Evolutionary conservation across 1,284 basidiomycete species (phyloP), one percentile per base, ranked within the genome.

Genomic region (Ustilago nuda): DNA sequence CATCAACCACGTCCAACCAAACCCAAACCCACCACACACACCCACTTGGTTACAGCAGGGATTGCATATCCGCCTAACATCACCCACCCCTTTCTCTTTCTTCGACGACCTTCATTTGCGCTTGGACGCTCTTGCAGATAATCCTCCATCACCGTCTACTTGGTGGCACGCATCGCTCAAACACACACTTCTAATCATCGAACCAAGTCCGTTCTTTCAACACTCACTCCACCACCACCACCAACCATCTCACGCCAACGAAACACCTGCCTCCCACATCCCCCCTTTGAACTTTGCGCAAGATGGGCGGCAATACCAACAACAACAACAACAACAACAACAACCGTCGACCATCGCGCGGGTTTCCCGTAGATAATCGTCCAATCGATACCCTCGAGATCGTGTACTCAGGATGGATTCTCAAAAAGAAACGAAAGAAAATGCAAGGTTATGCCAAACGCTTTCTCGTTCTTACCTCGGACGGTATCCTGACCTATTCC

Each of bases 401-500:
- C 37, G 64, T 84, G 36, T 74, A 76, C 46, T 78, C 79, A 8
- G 84, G 84, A 66, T 85, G 83, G 83, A 83, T 85, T 27, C 72
- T 85, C 53, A 85, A 85, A 62, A 85, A 84, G 78, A 85, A 85
- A 79, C 76, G 83, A 56, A 85, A 85, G 75, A 85, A 83, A 70
- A 84, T 85, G 79, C 84, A 85, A 55, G 84, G 84, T 17, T 85
- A 85, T 39, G 84, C 84, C 58, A 84, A 84, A 64, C 79, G 84
- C 41, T 85, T 76, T 72, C 81, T 85, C 33, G 70, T 82, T 30
- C 79, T 85, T 8, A 81, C 78, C 57, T 69, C 66, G 36, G 67
- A 85, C 50, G 84, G 84, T 51, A 71, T 77, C 27, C 79, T 85
- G 54, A 80, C 81, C 15, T 85, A 85, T 54, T 56, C 83, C 0